phyloP scores from a whole-genome alignment of 2,329 filamentous ascomycete genomes.

The Fusarium nygamai region DNA sequence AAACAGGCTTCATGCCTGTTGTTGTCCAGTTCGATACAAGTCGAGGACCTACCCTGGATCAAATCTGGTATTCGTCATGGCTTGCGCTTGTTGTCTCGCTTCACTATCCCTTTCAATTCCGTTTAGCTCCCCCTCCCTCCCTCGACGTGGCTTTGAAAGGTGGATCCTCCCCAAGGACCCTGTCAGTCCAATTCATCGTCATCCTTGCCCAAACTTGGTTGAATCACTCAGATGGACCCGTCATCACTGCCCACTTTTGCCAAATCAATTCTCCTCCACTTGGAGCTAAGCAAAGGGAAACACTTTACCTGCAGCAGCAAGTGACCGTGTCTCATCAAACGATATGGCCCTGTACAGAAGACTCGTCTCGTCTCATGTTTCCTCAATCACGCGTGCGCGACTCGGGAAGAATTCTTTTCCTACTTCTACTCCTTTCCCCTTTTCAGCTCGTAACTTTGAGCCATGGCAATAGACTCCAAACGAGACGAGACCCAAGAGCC shows the following conservation, averaged over 20 bases:
- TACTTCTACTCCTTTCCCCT: constrained; percentile 7
- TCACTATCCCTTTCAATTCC: constrained; percentile 24
- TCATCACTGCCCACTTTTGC: constrained; percentile 29
- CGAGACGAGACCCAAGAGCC: neutral
- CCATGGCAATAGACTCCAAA: constrained; percentile 21
- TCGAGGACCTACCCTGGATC: constrained; percentile 17
- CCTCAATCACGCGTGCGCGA: neutral
- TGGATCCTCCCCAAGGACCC: neutral
- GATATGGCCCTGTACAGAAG: neutral
- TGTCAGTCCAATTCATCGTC: constrained; percentile 1
- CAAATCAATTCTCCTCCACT: constrained; percentile 21
- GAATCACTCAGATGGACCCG: constrained; percentile 19
- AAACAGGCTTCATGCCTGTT: constrained; percentile 9
- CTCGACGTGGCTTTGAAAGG: constrained; percentile 28
- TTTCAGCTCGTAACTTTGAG: neutral
- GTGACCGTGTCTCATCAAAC: neutral
- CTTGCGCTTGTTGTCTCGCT: constrained; percentile 23
- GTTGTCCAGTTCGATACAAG: neutral
- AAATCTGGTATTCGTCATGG: neutral
- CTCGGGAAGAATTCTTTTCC: neutral
- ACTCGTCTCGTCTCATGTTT: neutral
- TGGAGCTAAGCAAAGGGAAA: constrained; percentile 15
- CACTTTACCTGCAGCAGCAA: constrained; percentile 35
- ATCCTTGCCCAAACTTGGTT: constrained; percentile 14
- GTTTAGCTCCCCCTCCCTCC: constrained; percentile 3